A percentile compares a stretch with the other conserved stretches of the same genome.
Conservation (phyloP, 1,284 basidiomycete genomes). For the Leccinum variabile region DNA sequence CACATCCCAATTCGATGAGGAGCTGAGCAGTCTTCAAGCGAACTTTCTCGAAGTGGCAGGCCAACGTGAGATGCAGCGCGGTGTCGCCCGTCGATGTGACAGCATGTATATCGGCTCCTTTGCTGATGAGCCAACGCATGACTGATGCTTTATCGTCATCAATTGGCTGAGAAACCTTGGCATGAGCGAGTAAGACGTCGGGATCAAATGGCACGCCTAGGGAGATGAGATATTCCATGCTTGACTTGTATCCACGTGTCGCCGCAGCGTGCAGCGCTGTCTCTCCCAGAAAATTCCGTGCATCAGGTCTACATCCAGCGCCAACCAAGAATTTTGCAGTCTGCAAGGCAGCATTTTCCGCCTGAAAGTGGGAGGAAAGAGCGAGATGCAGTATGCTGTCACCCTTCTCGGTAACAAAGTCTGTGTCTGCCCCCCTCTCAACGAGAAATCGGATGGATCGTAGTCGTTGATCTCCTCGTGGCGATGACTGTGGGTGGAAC, state of each 20-base stretch:
- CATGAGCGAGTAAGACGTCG: conserved; percentile 3
- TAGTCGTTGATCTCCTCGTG: background rate
- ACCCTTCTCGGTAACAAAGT: conserved; percentile 1
- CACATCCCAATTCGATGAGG: conserved; percentile 3
- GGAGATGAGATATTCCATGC: conserved; percentile 6
- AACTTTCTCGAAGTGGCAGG: background rate
- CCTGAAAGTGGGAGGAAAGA: background rate
- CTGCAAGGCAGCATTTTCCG: background rate
- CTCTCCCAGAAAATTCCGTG: background rate
- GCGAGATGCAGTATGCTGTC: conserved; percentile 4
- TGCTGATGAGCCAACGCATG: conserved; percentile 7
- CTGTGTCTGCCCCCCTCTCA: background rate
- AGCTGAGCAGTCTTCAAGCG: conserved; percentile 1
- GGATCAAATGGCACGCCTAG: background rate
- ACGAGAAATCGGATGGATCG: conserved; percentile 2
- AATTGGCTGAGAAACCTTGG: background rate
- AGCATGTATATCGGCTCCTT: conserved; percentile 2
- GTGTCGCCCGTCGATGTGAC: conserved; percentile 2
- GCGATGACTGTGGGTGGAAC: background rate
- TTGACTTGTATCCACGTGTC: background rate
- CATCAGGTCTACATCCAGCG: background rate
- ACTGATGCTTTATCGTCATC: background rate
- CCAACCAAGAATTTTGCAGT: background rate
- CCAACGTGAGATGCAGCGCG: conserved; percentile 2
- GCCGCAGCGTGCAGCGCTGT: conserved; percentile 4